phyloP scores from a whole-genome alignment of 306 rosid species.

The Senna siamea region DNA sequence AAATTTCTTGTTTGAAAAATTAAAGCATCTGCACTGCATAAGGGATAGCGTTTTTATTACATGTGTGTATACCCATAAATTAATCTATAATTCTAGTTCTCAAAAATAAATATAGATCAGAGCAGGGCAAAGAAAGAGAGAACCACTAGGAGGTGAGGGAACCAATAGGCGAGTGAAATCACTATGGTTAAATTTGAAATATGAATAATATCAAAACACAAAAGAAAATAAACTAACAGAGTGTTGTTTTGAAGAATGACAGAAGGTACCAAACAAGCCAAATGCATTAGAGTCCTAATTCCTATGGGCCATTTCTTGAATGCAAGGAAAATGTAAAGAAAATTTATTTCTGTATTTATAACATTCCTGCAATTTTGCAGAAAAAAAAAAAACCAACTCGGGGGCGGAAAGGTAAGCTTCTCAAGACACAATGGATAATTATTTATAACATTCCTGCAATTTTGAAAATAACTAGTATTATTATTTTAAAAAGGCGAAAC shows the following conservation, averaged over 20 bases:
- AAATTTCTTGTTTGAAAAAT: slow-evolving; percentile 1
- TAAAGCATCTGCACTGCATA: not conserved
- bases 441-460: too few relatives aligned
- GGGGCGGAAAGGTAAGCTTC: too few relatives aligned
- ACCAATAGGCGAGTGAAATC: not conserved
- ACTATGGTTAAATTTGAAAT: not conserved
- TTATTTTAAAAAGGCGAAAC: not conserved
- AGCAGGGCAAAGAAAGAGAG: not conserved
- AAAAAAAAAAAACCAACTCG: too few relatives aligned
- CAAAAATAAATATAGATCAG: not conserved
- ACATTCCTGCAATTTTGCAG: not conserved
- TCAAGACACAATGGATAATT: too few relatives aligned
- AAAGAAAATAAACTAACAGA: not conserved
- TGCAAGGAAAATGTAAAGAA: slow-evolving; percentile 10
- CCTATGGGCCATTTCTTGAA: slow-evolving; percentile 2
- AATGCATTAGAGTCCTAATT: slow-evolving; percentile 1
- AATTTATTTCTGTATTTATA: not conserved
- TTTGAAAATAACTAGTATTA: not conserved
- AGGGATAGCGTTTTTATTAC: slow-evolving; percentile 13
- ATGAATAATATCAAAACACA: not conserved
- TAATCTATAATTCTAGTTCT: not conserved
- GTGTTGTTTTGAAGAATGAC: not conserved
- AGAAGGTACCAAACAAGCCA: slow-evolving; percentile 19
- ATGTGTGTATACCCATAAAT: not conserved
- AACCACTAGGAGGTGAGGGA: slow-evolving; percentile 1